These are phyloP conservation scores for Curvularia lunata DNA, from an alignment of 2,329 filamentous ascomycete species.

Conservation along the genomic window DNA sequence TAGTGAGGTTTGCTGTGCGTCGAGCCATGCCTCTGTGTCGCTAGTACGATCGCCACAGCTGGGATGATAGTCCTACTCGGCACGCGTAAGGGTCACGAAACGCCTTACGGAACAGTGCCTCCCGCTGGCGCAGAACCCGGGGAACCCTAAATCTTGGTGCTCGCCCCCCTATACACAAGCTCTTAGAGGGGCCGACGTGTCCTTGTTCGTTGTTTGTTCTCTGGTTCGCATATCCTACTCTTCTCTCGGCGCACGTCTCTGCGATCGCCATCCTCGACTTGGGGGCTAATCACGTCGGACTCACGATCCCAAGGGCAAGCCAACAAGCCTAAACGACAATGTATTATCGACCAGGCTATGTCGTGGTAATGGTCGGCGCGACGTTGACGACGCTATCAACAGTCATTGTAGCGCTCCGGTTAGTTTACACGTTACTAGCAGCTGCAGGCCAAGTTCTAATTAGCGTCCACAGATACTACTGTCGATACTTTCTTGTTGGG, in stretches of 20 bases:
- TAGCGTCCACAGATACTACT: slow-evolving; percentile 38
- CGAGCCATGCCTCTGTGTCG: slow-evolving; percentile 11
- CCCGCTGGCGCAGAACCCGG: slow-evolving; percentile 27
- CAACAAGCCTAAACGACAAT: slow-evolving; percentile 18
- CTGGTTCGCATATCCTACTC: slow-evolving; percentile 11
- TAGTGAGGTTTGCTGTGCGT: slow-evolving; percentile 11
- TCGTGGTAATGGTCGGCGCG: slow-evolving; percentile 44
- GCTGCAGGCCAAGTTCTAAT: slow-evolving; percentile 7
- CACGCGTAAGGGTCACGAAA: slow-evolving; percentile 22
- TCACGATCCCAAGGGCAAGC: background rate
- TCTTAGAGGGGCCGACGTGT: slow-evolving; percentile 6
- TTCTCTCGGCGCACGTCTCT: slow-evolving; percentile 10
- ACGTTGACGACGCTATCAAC: slow-evolving; percentile 47
- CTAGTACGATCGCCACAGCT: slow-evolving; percentile 21
- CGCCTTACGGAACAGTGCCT: slow-evolving; percentile 20
- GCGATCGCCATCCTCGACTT: slow-evolving; percentile 6
- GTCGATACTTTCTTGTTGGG: slow-evolving; percentile 43
- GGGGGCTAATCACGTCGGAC: background rate
- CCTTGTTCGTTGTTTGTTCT: slow-evolving; percentile 17
- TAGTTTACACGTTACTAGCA: slow-evolving; percentile 8
- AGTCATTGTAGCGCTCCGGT: slow-evolving; percentile 42
- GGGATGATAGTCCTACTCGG: slow-evolving; percentile 18
- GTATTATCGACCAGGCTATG: slow-evolving; percentile 41
- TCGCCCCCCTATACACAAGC: slow-evolving; percentile 16
- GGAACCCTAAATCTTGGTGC: slow-evolving; percentile 24